Evolutionary conservation across 139 green algal genomes (phyloP).

Genomic region (Chlamydomonas asymmetrica): DNA sequence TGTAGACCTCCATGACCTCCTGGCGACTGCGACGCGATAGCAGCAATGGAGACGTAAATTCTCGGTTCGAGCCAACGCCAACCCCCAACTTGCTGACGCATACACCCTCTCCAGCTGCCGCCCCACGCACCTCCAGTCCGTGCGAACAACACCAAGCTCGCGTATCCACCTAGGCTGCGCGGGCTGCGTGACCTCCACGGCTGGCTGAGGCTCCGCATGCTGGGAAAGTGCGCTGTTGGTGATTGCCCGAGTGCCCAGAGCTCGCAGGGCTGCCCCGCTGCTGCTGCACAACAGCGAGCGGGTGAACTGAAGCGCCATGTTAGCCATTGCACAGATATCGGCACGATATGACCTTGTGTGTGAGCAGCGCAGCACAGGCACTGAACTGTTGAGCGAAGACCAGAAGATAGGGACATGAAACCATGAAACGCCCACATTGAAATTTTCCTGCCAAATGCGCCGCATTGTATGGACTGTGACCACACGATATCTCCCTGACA

Average conservation of each 20-base stretch:
- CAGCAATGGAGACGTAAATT: background rate
- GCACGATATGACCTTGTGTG: no score
- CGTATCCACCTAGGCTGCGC: constrained; percentile 50
- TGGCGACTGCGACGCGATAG: constrained; percentile 63
- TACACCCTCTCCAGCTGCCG: background rate
- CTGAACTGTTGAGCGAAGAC: no score
- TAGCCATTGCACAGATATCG: no score
- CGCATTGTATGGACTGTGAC: no score
- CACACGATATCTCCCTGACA: no score
- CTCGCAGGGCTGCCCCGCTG: constrained; percentile 19
- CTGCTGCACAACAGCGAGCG: constrained; percentile 6
- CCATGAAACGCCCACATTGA: no score
- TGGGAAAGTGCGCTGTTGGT: background rate
- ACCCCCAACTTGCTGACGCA: no score
- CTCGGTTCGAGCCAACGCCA: background rate
- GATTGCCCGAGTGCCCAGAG: no score
- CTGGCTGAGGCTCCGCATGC: constrained; percentile 26
- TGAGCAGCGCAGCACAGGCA: no score
- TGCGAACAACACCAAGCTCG: constrained; percentile 75
- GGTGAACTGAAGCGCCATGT: no score
- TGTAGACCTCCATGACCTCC: constrained; percentile 88
- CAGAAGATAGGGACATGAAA: no score
- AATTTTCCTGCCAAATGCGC: no score
- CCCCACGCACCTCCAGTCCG: constrained; percentile 79
- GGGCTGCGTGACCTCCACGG: background rate